Conservation (phyloP, 192 early-diverging fungal genomes). For the Linnemannia zychae region DNA sequence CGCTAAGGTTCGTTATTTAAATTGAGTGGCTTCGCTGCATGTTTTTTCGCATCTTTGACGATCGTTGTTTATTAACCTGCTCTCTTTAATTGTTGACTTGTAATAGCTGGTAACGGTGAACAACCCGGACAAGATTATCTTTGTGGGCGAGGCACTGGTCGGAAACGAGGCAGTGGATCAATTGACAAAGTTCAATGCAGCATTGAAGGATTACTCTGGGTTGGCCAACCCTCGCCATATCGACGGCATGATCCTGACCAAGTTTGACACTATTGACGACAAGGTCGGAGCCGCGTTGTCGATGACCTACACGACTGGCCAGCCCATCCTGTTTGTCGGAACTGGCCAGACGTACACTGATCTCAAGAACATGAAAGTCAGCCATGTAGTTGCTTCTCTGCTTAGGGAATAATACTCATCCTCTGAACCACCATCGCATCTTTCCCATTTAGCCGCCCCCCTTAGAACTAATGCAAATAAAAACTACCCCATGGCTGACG, state of each 20-base stretch:
- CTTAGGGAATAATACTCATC: conserved; percentile 62
- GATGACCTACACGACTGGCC: conserved; percentile 96
- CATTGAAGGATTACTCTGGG: conserved; percentile 90
- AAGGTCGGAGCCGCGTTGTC: conserved; percentile 96
- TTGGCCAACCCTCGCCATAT: conserved; percentile 87
- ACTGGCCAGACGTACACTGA: conserved; percentile 98
- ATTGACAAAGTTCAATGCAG: conserved; percentile 95
- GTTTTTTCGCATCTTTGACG: neutral
- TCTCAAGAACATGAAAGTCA: conserved; percentile 88
- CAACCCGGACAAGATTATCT: conserved; percentile 95
- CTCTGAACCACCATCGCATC: neutral
- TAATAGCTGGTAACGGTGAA: conserved; percentile 86
- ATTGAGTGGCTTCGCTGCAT: neutral
- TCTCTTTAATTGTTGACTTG: neutral
- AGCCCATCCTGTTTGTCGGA: conserved; percentile 97
- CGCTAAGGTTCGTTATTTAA: conserved; percentile 73
- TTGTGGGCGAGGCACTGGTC: conserved; percentile 97
- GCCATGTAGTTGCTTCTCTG: conserved; percentile 78
- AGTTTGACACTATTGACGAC: conserved; percentile 98
- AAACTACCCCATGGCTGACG: neutral
- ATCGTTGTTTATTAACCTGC: neutral
- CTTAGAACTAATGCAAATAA: conserved; percentile 13
- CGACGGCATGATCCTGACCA: conserved; percentile 96
- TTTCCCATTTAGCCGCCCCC: neutral
- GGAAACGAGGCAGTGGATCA: conserved; percentile 98